Evolutionary conservation across 345 rosid species (phyloP), one percentile per base, ranked within the genome.

Genomic region (Anacardium occidentale): DNA sequence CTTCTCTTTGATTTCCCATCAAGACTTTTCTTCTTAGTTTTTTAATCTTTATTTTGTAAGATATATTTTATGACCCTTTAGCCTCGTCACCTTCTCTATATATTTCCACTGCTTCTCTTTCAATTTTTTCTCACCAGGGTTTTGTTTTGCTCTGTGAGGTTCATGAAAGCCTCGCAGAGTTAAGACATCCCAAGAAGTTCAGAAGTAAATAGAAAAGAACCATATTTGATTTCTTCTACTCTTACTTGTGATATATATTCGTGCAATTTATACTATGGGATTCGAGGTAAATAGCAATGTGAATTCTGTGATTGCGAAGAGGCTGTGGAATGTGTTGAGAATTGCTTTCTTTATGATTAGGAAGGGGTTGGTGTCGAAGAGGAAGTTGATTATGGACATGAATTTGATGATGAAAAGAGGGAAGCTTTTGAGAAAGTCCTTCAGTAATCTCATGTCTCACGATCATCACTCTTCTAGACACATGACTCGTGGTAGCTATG

Each of bases 361-460:
- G 48, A 84, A 87, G 66, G 87, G 87, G 17, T 12, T 87, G 61
- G 15, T 68, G 4, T 80, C 85, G 0, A 87, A 87, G 82, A 74
- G 88, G 73, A 87, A 79, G 84, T 24, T 87, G 74, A 79, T 87
- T 52, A 78, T 87, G 88, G 91, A 85, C 75, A 76, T 83, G 80
- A 87, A 87, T 75, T 48, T 87, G 69, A 83, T 87, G 86, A 76
- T 82, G 78, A 84, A 83, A 73, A 76, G 88, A 66, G 85, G 90
- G 22, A 84, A 83, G 72, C 66, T 87, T 18, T 20, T 82, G n/a
- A 73, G 83, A 56, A 85, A 83, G 57, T 81, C 85, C 12, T 34
- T 85, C 1, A 66, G 63, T 67, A 81, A 85, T 62, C 78, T 83
- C 81, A 55, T 85, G 63, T 77, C 79, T 66, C 81, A 74, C 11